Evolutionary conservation across 257 asterid genomes (phyloP), one percentile per base, ranked within the genome.

Genomic region (Gynochthodes officinalis): DNA sequence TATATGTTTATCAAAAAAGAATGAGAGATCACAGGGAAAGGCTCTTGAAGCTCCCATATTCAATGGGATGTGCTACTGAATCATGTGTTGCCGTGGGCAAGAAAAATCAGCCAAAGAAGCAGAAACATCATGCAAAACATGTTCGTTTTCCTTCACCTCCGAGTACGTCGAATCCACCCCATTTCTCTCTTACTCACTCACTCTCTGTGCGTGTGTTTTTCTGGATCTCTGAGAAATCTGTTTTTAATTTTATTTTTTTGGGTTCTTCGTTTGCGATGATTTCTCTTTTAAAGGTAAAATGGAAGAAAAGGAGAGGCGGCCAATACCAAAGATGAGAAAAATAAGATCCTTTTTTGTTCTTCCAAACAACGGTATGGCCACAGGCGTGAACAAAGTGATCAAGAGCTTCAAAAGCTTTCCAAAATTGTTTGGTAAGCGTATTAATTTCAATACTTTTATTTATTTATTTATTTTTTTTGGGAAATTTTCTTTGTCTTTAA

Each of bases 61-160:
- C 86, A 27, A 66, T 79, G 63, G 87, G 84, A 13, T 83, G 87
- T 27, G 64, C 55, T 32, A 71, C 79, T 55, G 74, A 71, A 37
- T 80, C 81, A 48, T 77, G 87, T 69, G 74, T 80, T 68, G 77
- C 72, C 23, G 72, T 80, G 30, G 79, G 69, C 68, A 67, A 39
- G 4, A 43, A 42, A 0, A 15, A 27, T 42, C 54, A 64, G 13
- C 61, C 66, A 30, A 72, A 75, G 61, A 67, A 39, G 42, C 67
- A 52, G 7, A 72, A 54, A 39, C 74, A 4, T 28, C 62, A 57
- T 16, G 25, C 50, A 60, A 64, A 59, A 5, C 50, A 63, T 50
- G 48, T 25, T 61, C 33, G n/a, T 44, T 42, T 59, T 14, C 55
- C 75, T 44, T 14, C 69, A 44, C 10, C 27, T 4, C 40, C 69